phyloP scores from a whole-genome alignment of 805 yeast species.

The Ogataea glucozyma region DNA sequence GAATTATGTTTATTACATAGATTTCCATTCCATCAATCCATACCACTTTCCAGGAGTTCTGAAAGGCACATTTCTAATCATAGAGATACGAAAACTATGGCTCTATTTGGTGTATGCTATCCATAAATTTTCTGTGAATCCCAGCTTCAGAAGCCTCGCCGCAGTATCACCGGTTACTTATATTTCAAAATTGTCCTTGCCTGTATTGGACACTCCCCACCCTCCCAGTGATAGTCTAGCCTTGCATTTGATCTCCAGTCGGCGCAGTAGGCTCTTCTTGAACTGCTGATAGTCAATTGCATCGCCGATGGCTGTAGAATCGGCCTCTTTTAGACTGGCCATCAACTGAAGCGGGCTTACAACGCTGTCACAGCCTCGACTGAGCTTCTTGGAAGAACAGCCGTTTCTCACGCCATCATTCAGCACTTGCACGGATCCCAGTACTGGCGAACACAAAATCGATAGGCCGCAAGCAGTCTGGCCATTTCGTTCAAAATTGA shows the following conservation, averaged over 20 bases:
- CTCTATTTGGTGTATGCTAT: too few relatives aligned
- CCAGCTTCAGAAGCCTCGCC: too few relatives aligned
- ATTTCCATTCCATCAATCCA: too few relatives aligned
- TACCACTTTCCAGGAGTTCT: too few relatives aligned
- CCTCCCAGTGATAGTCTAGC: slow-evolving; percentile 14
- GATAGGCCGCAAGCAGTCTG: slow-evolving; percentile 24
- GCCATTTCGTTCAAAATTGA: slow-evolving; percentile 10
- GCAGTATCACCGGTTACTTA: not conserved
- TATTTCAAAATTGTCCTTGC: slow-evolving; percentile 4
- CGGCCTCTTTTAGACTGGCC: slow-evolving; percentile 1
- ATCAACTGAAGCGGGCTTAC: slow-evolving; percentile 16
- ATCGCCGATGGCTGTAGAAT: not conserved
- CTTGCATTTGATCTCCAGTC: slow-evolving; percentile 6
- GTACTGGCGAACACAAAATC: slow-evolving; percentile 29
- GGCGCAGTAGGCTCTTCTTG: slow-evolving; percentile 11
- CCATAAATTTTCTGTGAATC: too few relatives aligned
- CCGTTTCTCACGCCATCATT: slow-evolving; percentile 67
- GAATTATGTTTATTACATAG: too few relatives aligned
- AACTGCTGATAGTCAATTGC: slow-evolving; percentile 16
- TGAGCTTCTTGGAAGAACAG: slow-evolving; percentile 22
- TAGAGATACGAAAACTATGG: too few relatives aligned
- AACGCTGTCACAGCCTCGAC: slow-evolving; percentile 18
- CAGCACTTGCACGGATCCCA: slow-evolving; percentile 39
- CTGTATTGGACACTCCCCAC: slow-evolving; percentile 9
- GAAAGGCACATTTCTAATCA: too few relatives aligned